Evolutionary conservation across 257 asterid genomes (phyloP), one percentile per base, ranked within the genome.

Genomic region (Primulina tabacum): DNA sequence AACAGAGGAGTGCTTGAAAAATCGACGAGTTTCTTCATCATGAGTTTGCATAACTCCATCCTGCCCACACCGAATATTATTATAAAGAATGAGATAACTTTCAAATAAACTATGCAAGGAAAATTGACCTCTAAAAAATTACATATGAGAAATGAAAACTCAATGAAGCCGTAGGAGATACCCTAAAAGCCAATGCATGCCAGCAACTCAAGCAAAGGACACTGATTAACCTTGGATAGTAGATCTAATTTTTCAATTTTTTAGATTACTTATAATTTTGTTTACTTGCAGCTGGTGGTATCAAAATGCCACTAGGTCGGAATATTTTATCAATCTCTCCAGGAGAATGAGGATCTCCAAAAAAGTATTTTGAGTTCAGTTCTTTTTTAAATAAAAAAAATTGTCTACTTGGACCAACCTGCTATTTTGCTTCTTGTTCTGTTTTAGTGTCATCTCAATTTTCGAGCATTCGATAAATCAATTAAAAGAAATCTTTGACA

Each of bases 1-100:
- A 56, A 94, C 99, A 18, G 99, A 91, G 67, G 99, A 94, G 70
- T 87, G 90, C 80, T 94, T 94, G 53, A 94, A 94, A 78, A 75
- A 94, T 21, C 87, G 92, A 2, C 98, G 96, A 79, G 95, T 91
- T 82, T 94, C 99, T 84, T 94, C 97, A 77, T 94, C 99, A 69
- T 91, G 99, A 77, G 99, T 94, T 85, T 80, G 83, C 99, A 94
- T 94, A 78, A 94, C 89, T 66, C 99, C 99, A 81, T 94, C 97
- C 99, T 94, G 82, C 65, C 72, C 12, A 70, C n/a, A 28, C 17
- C 62, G 21, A 76, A 68, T 24, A 20, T 40, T 12, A 34, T 47
- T 30, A 40, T 60, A 24, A 70, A 7, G 34, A 33, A 11, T 29
- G 8, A 35, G 63, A 71, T 64, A 35, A 26, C 53, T 11, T n/a